Base-by-base conservation (phyloP, 169 alveolate genomes). In the Ophryocystis elektroscirrha region DNA sequence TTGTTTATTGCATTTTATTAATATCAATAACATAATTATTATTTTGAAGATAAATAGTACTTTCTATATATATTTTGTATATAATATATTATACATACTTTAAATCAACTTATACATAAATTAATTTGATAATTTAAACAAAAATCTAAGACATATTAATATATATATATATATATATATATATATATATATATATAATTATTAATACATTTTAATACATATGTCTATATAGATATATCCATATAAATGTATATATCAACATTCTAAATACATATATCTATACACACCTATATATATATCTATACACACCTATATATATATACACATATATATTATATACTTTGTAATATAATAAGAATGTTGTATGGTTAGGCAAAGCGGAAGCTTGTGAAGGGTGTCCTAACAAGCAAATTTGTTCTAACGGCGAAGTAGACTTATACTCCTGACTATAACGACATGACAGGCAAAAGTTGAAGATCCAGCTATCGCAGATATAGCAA, bases 361-460 rank as follows among this genome's bases (percentile, higher is more conserved):
- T 63, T 26, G 67, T 38, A 22, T 43, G 32, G 0, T 69, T 69
- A 16, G 97, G 97, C 1, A 65, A 71, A 37, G 76, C 90, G 9
- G 77, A 69, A n/a, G 78, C 90, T 1, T 92, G 98, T 56, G 87
- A 71, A 30, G 98, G 98, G 23, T 92, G 98, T 57, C 98, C 98
- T 6, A 88, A 88, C 55, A 80, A 85, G 42, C 61, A 65, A 6
- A 61, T 75, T 2, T 92, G 98, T 53, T 81, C 85, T 15, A 76
- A 80, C 25, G 93, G 93, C 5, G 82, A 79, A 56, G 67, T 92
- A 43, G 24, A 29, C n/a, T 41, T 48, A 46, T 26, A 23, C 32
- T 66, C 53, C n/a, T 63, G 65, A 1, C 64, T 55, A 2, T 49
- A 44, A 52, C 74, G 56, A 48, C 53, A 43, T 71, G 56, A 50